Percentiles rank a stretch among this genome's conserved stretches.
phyloP scores from a whole-genome alignment of 1,284 basidiomycete species.

The Tylopilus orsonianus region DNA sequence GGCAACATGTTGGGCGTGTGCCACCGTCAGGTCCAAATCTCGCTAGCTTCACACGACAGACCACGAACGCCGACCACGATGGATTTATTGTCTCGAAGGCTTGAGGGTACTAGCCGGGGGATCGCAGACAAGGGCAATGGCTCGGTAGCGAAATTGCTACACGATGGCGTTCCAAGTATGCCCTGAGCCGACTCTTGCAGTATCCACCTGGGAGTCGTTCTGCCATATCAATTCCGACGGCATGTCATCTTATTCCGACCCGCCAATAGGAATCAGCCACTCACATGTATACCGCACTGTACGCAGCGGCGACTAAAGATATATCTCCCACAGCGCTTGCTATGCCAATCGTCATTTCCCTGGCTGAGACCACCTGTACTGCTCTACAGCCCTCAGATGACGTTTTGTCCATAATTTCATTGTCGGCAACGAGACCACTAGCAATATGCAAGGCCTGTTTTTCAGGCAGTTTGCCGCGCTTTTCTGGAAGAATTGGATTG shows the following conservation, averaged over 20 bases:
- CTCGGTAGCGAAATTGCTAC: no score
- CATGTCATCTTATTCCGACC: not conserved
- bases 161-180: no score
- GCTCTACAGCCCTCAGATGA: not conserved
- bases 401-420: not conserved
- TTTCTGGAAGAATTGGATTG: conserved; percentile 76
- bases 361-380: not conserved
- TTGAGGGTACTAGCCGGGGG: no score
- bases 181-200: no score
- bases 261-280: not conserved
- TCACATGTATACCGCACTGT: not conserved
- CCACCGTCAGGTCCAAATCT: not conserved
- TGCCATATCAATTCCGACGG: not conserved
- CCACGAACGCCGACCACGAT: no score
- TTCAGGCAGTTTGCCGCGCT: conserved; percentile 64
- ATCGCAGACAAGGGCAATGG: no score
- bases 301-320: conserved; percentile 4
- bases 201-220: no score
- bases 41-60: not conserved
- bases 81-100: no score
- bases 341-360: conserved; percentile 2
- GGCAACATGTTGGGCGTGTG: no score
- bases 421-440: not conserved
- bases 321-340: conserved; percentile 7
- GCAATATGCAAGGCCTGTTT: conserved; percentile 37